These are phyloP conservation scores for Monosporascus cannonballus DNA, from an alignment of 2,329 filamentous ascomycete genomes.

Conservation along the genomic window DNA sequence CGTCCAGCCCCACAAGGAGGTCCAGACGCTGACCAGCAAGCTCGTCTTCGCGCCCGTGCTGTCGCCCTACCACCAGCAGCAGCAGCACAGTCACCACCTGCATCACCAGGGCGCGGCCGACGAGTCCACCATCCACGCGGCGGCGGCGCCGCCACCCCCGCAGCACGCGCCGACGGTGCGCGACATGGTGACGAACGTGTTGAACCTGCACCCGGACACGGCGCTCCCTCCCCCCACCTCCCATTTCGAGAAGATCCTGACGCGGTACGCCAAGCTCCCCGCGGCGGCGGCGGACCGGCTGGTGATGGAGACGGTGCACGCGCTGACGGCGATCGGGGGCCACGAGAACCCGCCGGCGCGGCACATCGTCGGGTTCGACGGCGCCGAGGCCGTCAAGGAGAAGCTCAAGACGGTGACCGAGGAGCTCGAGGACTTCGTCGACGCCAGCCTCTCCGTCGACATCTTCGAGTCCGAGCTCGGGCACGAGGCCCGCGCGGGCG, in stretches of 20 bases:
- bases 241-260: slow-evolving; percentile 39
- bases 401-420: slow-evolving; percentile 95
- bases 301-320: slow-evolving; percentile 84
- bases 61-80: slow-evolving; percentile 54
- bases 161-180: slow-evolving; percentile 69
- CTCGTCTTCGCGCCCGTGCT: slow-evolving; percentile 79
- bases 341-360: slow-evolving; percentile 93
- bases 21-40: slow-evolving; percentile 78
- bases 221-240: slow-evolving; percentile 30
- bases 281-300: slow-evolving; percentile 63
- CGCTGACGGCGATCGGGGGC: slow-evolving; percentile 84
- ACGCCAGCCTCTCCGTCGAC: slow-evolving; percentile 80
- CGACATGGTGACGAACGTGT: slow-evolving; percentile 73
- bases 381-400: slow-evolving; percentile 81
- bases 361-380: slow-evolving; percentile 90
- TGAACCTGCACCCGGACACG: slow-evolving; percentile 71
- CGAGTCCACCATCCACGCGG: neutral
- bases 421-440: slow-evolving; percentile 92
- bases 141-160: neutral
- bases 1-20: slow-evolving; percentile 91
- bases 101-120: slow-evolving; percentile 12
- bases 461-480: slow-evolving; percentile 56
- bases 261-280: slow-evolving; percentile 70
- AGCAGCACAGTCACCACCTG: slow-evolving; percentile 37
- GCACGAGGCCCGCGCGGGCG: slow-evolving; percentile 41